Percentiles rank a stretch among this genome's conserved stretches.
phyloP scores from a whole-genome alignment of 495 filamentous ascomycete genomes.

The Penicillium coprophilum region DNA sequence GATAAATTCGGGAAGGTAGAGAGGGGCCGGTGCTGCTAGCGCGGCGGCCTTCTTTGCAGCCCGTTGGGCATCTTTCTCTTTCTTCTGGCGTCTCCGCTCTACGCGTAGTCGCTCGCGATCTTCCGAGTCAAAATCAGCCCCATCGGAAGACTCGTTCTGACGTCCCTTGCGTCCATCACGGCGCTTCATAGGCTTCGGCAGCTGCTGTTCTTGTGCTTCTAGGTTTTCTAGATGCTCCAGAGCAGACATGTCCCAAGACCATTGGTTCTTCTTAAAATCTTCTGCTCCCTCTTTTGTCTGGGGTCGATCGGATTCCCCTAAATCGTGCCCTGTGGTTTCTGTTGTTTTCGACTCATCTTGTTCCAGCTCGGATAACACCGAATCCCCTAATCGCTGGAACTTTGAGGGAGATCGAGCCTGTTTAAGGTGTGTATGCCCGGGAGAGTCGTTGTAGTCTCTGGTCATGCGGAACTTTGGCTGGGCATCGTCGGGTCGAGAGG shows the following conservation, averaged over 20 bases:
- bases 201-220: constrained; percentile 16
- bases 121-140: constrained; percentile 41
- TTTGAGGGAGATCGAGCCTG: constrained; percentile 5
- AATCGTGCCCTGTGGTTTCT: constrained; percentile 2
- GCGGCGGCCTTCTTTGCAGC: constrained; percentile 32
- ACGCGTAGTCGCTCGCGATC: constrained; percentile 31
- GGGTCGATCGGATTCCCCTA: constrained; percentile 2
- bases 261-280: constrained; percentile 24
- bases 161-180: constrained; percentile 29
- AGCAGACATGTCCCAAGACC: constrained; percentile 40
- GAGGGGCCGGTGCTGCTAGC: constrained; percentile 52
- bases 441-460: background rate
- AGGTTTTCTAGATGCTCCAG: constrained; percentile 24
- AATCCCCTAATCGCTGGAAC: constrained; percentile 24
- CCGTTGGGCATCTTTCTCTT: constrained; percentile 42
- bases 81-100: constrained; percentile 49
- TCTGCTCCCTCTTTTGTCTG: constrained; percentile 10
- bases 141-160: constrained; percentile 24
- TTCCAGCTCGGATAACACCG: constrained; percentile 16
- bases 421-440: background rate
- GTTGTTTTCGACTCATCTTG: background rate
- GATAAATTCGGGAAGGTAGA: constrained; percentile 88
- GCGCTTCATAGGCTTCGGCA: constrained; percentile 27
- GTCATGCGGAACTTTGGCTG: background rate
- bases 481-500: constrained; percentile 21